Conservation (phyloP, 495 filamentous ascomycete species). For the Annulohypoxylon bovei region DNA sequence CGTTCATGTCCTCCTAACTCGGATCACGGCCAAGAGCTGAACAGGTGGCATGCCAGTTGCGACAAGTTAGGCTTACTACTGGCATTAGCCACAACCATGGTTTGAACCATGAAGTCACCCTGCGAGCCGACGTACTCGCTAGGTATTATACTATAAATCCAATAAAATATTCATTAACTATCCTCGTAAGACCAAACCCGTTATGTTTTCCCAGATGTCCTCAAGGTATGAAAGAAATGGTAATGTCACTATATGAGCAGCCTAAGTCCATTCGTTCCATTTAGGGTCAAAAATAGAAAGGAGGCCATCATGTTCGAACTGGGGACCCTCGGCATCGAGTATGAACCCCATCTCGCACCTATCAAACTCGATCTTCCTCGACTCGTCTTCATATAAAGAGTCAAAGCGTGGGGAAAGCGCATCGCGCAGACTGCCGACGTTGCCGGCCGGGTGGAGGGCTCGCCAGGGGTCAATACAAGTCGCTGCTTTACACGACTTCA, state of each 20-base stretch:
- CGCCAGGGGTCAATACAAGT: conserved; percentile 69
- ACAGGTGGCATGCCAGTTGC: conserved; percentile 41
- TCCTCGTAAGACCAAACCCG: no score
- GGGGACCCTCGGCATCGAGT: conserved; percentile 68
- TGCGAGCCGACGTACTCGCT: no score
- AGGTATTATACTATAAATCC: not conserved
- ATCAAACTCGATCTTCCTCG: conserved; percentile 61
- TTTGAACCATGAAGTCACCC: no score
- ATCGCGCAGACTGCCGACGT: conserved; percentile 52
- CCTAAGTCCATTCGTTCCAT: conserved; percentile 35
- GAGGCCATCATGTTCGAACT: conserved; percentile 50
- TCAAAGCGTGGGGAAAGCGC: conserved; percentile 64
- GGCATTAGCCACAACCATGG: conserved; percentile 37
- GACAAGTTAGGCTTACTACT: conserved; percentile 39
- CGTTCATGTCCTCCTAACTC: conserved; percentile 21
- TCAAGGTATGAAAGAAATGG: no score
- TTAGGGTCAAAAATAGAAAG: conserved; percentile 20
- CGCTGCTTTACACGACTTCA: conserved; percentile 69
- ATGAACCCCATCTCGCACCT: conserved; percentile 71
- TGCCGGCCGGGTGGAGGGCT: conserved; percentile 64
- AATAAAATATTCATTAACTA: not conserved
- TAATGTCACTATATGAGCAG: not conserved
- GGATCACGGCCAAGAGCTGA: conserved; percentile 19
- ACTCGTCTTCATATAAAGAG: conserved; percentile 61
- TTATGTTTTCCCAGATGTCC: no score